phyloP scores from a whole-genome alignment of 306 rosid genomes.

The Acacia confusa region DNA sequence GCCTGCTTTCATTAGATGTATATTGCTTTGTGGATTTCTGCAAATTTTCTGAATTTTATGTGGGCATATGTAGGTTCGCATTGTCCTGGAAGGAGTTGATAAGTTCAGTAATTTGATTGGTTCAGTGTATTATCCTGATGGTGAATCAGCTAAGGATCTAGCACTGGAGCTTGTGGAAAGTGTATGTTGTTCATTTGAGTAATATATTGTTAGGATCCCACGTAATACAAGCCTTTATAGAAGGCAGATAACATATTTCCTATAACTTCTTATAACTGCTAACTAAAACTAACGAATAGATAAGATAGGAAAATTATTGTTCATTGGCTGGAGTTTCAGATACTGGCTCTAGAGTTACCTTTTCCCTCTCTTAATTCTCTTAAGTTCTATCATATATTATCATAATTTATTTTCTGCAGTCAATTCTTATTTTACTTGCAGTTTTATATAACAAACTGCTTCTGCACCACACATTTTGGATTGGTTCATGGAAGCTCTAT shows the following conservation, averaged over 20 bases:
- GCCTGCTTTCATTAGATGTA: conserved; percentile 7
- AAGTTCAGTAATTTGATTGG: conserved; percentile 97
- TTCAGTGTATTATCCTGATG: conserved; percentile 90
- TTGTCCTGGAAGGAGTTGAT: conserved; percentile 94
- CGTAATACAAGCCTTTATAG: too few relatives aligned
- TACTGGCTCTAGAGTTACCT: too few relatives aligned
- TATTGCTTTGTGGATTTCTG: conserved; percentile 18
- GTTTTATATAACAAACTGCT: conserved; percentile 19
- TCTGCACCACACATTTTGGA: conserved; percentile 9
- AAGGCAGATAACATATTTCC: too few relatives aligned
- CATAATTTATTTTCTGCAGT: conserved; percentile 15
- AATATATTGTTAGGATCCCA: too few relatives aligned
- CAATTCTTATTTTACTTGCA: neutral
- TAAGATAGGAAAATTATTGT: too few relatives aligned
- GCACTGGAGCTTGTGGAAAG: conserved; percentile 93
- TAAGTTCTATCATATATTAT: too few relatives aligned
- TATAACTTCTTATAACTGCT: too few relatives aligned
- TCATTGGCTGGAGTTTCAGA: too few relatives aligned
- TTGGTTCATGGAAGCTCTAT: conserved; percentile 27
- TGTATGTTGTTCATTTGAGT: conserved; percentile 45
- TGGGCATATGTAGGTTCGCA: conserved; percentile 71
- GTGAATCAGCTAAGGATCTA: conserved; percentile 88
- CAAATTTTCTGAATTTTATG: conserved; percentile 36
- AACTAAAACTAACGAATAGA: too few relatives aligned
- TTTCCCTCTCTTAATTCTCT: too few relatives aligned